These are phyloP conservation scores for Coleophoma eucalyptorum DNA, from an alignment of 2,329 filamentous ascomycete species.

Conservation along the genomic window DNA sequence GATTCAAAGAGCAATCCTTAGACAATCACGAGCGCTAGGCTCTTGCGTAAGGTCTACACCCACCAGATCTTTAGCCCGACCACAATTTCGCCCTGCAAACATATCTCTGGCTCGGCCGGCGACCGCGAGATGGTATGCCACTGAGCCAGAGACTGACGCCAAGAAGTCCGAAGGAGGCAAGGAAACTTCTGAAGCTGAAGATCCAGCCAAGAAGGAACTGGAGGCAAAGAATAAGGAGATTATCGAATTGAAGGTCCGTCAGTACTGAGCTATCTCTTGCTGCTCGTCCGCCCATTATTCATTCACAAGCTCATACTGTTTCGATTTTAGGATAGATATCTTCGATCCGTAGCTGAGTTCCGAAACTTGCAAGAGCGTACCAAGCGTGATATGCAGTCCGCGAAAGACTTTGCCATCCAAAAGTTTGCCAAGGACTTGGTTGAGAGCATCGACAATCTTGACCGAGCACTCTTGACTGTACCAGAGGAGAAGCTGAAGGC, in stretches of 20 bases:
- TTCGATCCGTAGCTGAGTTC: slow-evolving; percentile 93
- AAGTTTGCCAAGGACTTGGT: slow-evolving; percentile 91
- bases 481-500: slow-evolving; percentile 66
- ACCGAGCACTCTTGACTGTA: slow-evolving; percentile 82
- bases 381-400: slow-evolving; percentile 80
- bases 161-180: slow-evolving; percentile 29
- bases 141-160: slow-evolving; percentile 36
- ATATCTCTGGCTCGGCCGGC: slow-evolving; percentile 11
- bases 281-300: too few species aligned
- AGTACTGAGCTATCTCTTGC: too few species aligned
- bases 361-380: slow-evolving; percentile 96
- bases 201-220: slow-evolving; percentile 59
- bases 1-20: not conserved
- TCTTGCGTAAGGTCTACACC: not conserved
- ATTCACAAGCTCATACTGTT: not conserved
- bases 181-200: slow-evolving; percentile 38
- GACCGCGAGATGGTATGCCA: slow-evolving; percentile 26
- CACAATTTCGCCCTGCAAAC: not conserved
- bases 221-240: slow-evolving; percentile 70
- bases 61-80: not conserved
- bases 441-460: slow-evolving; percentile 94
- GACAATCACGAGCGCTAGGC: not conserved
- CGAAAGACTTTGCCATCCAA: slow-evolving; percentile 91
- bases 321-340: slow-evolving; percentile 75
- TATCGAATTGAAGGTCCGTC: slow-evolving; percentile 77